Conservation (phyloP, 2,329 filamentous ascomycete species). For the Ceratocystis lukuohia region DNA sequence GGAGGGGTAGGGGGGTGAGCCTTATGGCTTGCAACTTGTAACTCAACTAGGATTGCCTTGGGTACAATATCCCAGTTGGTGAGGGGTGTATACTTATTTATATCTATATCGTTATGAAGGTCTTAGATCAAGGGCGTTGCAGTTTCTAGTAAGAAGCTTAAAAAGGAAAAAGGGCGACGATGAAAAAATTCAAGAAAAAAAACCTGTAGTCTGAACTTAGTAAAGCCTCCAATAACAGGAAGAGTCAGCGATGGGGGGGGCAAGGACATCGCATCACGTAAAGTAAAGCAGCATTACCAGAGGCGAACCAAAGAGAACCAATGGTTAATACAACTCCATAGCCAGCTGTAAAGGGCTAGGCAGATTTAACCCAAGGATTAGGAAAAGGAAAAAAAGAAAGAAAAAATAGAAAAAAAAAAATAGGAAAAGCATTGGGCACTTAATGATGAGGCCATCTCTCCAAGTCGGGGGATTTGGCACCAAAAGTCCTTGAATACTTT, state of each 20-base stretch:
- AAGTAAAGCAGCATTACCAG: background rate
- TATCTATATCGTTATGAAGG: background rate
- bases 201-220: background rate
- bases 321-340: background rate
- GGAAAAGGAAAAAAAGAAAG: background rate
- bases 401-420: background rate
- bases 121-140: background rate
- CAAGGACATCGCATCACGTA: background rate
- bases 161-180: background rate
- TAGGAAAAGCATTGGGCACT: conserved; percentile 6
- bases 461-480: conserved; percentile 1
- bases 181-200: background rate
- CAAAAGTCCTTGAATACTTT: conserved; percentile 8
- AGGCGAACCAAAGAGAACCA: no score
- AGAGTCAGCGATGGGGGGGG: background rate
- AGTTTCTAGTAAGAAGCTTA: conserved; percentile 3
- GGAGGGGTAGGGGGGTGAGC: background rate
- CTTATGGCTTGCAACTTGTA: background rate
- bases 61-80: background rate
- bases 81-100: background rate
- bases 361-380: background rate
- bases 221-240: background rate
- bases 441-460: conserved; percentile 1
- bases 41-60: no score
- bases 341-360: background rate